These are phyloP conservation scores for Cucurbita moschata DNA, from an alignment of 306 rosid genomes.

Conservation along the genomic window DNA sequence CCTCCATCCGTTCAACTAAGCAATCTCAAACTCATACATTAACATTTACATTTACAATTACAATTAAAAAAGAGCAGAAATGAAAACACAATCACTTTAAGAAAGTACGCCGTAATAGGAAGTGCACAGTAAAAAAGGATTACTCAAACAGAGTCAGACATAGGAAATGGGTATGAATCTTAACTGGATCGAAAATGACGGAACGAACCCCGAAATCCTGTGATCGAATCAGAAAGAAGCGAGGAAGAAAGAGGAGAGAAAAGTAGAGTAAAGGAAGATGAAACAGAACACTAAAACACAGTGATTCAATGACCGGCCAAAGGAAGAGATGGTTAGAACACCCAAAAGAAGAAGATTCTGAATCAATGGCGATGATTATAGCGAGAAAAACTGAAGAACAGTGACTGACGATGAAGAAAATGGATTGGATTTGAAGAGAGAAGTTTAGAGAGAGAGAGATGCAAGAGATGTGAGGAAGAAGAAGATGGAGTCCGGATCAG, in stretches of 20 bases:
- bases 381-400: not conserved
- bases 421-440: constrained; percentile 2
- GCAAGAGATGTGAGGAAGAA: constrained; percentile 10
- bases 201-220: not conserved
- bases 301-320: constrained; percentile 25
- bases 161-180: constrained; percentile 2
- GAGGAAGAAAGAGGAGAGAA: not conserved
- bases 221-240: not conserved
- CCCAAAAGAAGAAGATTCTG: not conserved
- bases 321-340: not conserved
- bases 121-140: not conserved
- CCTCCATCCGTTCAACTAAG: not conserved
- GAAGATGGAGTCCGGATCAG: constrained; percentile 8
- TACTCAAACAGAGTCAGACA: not conserved
- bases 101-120: not conserved
- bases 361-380: constrained; percentile 12
- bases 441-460: constrained; percentile 6
- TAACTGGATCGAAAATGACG: constrained; percentile 36
- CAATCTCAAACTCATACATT: not conserved
- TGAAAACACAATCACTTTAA: not conserved
- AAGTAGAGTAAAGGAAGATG: not conserved
- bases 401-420: not conserved
- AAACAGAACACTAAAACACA: constrained; percentile 17
- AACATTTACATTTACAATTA: not conserved
- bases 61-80: not conserved